Percentiles rank a stretch among this genome's conserved stretches.
Conservation (phyloP, 345 rosid genomes). For the Hibiscus trionum region DNA sequence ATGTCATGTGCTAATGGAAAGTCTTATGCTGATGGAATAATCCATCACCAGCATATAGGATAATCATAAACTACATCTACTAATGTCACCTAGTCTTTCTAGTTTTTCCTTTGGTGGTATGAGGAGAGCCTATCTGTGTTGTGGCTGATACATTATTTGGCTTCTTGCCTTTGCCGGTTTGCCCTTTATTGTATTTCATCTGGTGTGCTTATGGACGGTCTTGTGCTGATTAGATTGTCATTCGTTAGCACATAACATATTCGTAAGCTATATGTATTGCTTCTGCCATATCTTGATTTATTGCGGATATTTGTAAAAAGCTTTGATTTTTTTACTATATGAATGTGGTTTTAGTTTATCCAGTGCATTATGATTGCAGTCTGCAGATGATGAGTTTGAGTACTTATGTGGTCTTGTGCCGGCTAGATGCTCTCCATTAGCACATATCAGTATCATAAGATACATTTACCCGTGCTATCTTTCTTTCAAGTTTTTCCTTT, state of each 20-base stretch:
- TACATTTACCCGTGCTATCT: not conserved
- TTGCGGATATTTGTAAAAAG: not conserved
- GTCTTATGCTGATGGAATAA: slow-evolving; percentile 14
- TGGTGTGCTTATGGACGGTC: not conserved
- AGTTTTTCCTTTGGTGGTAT: not conserved
- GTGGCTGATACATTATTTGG: not conserved
- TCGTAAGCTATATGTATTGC: slow-evolving; percentile 1
- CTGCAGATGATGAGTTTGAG: not conserved
- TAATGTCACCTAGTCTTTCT: slow-evolving; percentile 1
- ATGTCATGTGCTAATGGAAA: slow-evolving; percentile 21
- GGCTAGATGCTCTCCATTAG: too few relatives aligned
- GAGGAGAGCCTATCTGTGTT: slow-evolving; percentile 5
- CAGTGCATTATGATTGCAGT: not conserved
- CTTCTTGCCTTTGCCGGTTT: not conserved
- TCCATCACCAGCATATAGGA: slow-evolving; percentile 17
- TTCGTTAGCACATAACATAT: not conserved
- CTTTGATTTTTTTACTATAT: not conserved
- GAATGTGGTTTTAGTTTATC: not conserved
- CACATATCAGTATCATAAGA: not conserved
- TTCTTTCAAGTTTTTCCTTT: slow-evolving; percentile 6
- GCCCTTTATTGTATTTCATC: not conserved
- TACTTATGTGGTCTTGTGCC: slow-evolving; percentile 22
- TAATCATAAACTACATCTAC: slow-evolving; percentile 18
- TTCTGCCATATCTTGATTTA: not conserved
- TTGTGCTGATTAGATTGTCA: slow-evolving; percentile 4